Base-by-base conservation (phyloP, 371 early-diverging fungal species). In the Actinomortierella ambigua region DNA sequence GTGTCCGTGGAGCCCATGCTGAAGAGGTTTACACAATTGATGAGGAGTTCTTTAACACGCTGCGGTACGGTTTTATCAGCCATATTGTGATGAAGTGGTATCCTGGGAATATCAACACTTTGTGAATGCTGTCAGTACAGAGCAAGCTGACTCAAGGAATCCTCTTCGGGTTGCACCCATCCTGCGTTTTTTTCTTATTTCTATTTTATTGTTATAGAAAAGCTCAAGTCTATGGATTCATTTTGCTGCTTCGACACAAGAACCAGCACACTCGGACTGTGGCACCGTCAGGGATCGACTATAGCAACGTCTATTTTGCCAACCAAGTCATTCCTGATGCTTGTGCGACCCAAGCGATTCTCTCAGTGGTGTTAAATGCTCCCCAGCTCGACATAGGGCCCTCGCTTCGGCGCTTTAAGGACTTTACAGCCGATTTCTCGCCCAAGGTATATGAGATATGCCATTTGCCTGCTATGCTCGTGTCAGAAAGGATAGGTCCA, bases 251-350 rank as follows among this genome's bases (percentile, higher is more conserved):
- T 34, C 60, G 58, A 20, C 70, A 69, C 17, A 62, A 63, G 44
- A 46, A 52, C 22, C 59, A 59, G 13, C 66, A 26, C 24, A 48
- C 6, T 7, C 20, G 20, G 55, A 59, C 23, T 50, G 26, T 49
- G 24, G 15, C 24, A 49, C 11, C 22, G 23, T 22, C 14, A 49
- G 49, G 18, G 6, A 27, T 40, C 4, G 39, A n/a, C 6, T 2
- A 28, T 5, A 57, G 43, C 29, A 56, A 63, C 13, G 54, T 79
- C 23, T 81, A 66, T 55, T 81, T 81, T 63, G 79, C 80, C 15
- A 76, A 81, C 55, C 76, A 81, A 57, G 78, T 77, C 24, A 75
- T 78, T 24, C 65, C 75, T 13, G 67, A 80, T 40, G 82, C 82
- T 11, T 81, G 78, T 57, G 81, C 69, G 2, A 77, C 77, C 41